Evolutionary conservation across 148 eudicot genomes (phyloP).

Genomic region (Hydrangea macrophylla): DNA sequence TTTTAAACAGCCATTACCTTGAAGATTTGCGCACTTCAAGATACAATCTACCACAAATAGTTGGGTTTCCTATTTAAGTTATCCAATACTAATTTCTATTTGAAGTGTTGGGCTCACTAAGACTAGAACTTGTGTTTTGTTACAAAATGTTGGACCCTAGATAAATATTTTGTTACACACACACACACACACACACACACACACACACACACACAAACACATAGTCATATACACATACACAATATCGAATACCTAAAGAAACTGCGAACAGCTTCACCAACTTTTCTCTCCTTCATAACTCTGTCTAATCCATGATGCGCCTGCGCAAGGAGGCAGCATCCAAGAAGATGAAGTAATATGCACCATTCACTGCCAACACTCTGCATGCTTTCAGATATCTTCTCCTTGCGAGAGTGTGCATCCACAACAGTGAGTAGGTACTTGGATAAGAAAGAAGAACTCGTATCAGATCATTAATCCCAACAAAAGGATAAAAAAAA

Average conservation of each 20-base stretch:
- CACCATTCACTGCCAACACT: slow-evolving; percentile 63
- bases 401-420: slow-evolving; percentile 68
- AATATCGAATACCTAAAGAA: slow-evolving; percentile 67
- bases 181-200: too few relatives aligned
- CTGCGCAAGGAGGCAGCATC: slow-evolving; percentile 88
- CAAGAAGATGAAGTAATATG: slow-evolving; percentile 76
- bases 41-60: too few relatives aligned
- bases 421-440: slow-evolving; percentile 69
- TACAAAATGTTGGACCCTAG: too few relatives aligned
- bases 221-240: neutral
- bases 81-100: too few relatives aligned
- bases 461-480: slow-evolving; percentile 3
- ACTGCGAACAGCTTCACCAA: slow-evolving; percentile 79
- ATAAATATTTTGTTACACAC: too few relatives aligned
- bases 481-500: too few relatives aligned
- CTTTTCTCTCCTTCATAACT: slow-evolving; percentile 52
- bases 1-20: neutral
- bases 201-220: too few relatives aligned
- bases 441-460: slow-evolving; percentile 36
- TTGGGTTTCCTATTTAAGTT: too few relatives aligned
- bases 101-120: too few relatives aligned
- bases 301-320: slow-evolving; percentile 52
- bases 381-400: slow-evolving; percentile 66
- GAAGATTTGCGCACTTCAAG: too few relatives aligned
- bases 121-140: too few relatives aligned